Evolutionary conservation across 2,329 filamentous ascomycete species (phyloP), one percentile per base, ranked within the genome.

Genomic region (Fusarium proliferatum): DNA sequence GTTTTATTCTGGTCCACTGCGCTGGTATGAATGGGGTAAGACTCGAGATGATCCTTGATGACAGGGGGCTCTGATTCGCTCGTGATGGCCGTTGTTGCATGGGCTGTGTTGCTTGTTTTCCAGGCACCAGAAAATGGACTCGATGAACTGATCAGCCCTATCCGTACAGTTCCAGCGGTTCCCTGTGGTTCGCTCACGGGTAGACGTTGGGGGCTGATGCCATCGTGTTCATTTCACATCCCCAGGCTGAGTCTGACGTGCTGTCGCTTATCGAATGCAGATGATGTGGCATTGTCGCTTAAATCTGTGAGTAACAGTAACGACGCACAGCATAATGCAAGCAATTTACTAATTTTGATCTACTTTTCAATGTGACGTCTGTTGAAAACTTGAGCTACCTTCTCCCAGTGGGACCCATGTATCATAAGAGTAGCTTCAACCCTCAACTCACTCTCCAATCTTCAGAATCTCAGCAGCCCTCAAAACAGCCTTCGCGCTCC

Each of bases 61-160:
- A 10, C n/a, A 0, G 6, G 9, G 6, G 5, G 9, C 1, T 51
- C 48, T 78, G 77, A 79, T 79, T 79, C 75, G 77, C 76, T 79
- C 76, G 76, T 81, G 81, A 68, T 62, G 79, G 67, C 76, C 78
- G 62, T 61, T 78, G 73, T 80, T 76, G 56, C 75, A 77, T 75
- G 79, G 77, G 73, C 72, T 73, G 69, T 75, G 70, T 75, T 73
- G 71, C 74, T 76, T 69, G 6, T 36, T 53, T 69, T 71, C 71
- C 67, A 78, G 76, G 72, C 76, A 74, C 68, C 76, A 67, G 72
- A 65, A 67, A 66, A 46, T 64, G 67, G 36, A 17, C n/a, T 36
- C 55, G 57, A 65, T 41, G 41, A 28, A 30, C 39, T 61, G 53
- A 67, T 78, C 74, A 78, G 77, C 77, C 77, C 66, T 78, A 26